These are phyloP conservation scores for Cymbopogon citratus DNA, from an alignment of 176 grass and related monocot species.

Conservation along the genomic window DNA sequence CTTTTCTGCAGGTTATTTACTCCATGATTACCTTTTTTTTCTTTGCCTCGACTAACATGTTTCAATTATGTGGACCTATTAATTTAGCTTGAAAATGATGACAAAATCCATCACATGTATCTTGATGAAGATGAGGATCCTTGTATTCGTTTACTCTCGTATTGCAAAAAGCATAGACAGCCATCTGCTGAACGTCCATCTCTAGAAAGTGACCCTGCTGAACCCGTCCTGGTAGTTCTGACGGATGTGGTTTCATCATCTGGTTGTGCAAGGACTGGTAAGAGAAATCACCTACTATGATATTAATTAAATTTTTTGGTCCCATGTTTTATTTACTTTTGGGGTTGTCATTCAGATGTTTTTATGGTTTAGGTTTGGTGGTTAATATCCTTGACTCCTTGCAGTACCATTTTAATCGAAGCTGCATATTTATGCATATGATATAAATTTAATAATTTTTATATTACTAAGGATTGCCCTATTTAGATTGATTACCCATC, in stretches of 20 bases:
- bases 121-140: conserved; percentile 87
- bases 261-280: conserved; percentile 97
- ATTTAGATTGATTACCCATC: not conserved
- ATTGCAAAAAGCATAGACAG: conserved; percentile 96
- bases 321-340: not conserved
- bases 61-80: not conserved
- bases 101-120: conserved; percentile 82
- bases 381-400: not conserved
- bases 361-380: conserved; percentile 4
- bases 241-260: conserved; percentile 49
- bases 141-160: conserved; percentile 93
- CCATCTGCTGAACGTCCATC: conserved; percentile 73
- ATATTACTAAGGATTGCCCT: conserved; percentile 1
- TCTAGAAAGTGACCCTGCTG: conserved; percentile 37
- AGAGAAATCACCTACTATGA: not conserved
- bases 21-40: not conserved
- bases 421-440: not conserved
- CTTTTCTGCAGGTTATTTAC: conserved; percentile 16
- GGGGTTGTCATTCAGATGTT: conserved; percentile 13
- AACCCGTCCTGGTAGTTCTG: conserved; percentile 34
- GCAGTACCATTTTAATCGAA: conserved; percentile 7
- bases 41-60: conserved; percentile 18
- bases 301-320: not conserved
- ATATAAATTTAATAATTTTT: conserved; percentile 25
- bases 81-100: conserved; percentile 93